Percentiles rank a stretch among this genome's conserved stretches.
Evolutionary conservation across 1,139 yeast genomes (phyloP).

Genomic region (Martiniozyma asiatica): DNA sequence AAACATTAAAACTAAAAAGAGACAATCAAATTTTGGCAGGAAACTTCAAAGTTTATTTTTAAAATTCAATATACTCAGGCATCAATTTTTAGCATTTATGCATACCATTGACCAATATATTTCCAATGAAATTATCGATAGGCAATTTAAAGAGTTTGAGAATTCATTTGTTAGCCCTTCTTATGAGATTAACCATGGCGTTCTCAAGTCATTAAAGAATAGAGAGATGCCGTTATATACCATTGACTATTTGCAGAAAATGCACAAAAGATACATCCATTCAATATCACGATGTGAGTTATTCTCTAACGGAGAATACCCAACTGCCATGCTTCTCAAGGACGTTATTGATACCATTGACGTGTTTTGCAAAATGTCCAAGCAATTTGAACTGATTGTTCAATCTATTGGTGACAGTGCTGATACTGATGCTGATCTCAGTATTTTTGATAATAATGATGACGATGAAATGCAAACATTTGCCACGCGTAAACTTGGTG

Average conservation of each 20-base stretch:
- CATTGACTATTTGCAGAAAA: constrained; percentile 35
- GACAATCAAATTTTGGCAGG: too few relatives aligned
- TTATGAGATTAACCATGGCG: neutral
- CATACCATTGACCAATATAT: constrained; percentile 32
- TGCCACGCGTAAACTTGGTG: too few relatives aligned
- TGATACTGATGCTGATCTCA: too few relatives aligned
- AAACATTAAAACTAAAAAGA: constrained; percentile 25
- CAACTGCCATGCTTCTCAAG: constrained; percentile 2
- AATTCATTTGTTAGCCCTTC: neutral
- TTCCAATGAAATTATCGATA: constrained; percentile 37
- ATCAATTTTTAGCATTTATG: constrained; percentile 34
- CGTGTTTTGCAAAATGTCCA: constrained; percentile 4
- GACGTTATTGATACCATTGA: constrained; percentile 4
- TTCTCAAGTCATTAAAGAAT: neutral
- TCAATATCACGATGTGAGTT: constrained; percentile 17
- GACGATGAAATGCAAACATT: too few relatives aligned
- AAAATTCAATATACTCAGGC: constrained; percentile 33
- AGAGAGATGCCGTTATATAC: constrained; percentile 13
- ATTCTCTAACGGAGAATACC: constrained; percentile 5
- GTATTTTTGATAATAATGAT: too few relatives aligned
- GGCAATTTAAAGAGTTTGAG: constrained; percentile 25
- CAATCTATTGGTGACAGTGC: too few relatives aligned
- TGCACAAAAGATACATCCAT: constrained; percentile 24
- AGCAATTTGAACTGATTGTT: constrained; percentile 13
- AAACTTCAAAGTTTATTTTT: constrained; percentile 25